Conservation (phyloP, 1,139 yeast genomes). For the Scheffersomyces quercinus region DNA sequence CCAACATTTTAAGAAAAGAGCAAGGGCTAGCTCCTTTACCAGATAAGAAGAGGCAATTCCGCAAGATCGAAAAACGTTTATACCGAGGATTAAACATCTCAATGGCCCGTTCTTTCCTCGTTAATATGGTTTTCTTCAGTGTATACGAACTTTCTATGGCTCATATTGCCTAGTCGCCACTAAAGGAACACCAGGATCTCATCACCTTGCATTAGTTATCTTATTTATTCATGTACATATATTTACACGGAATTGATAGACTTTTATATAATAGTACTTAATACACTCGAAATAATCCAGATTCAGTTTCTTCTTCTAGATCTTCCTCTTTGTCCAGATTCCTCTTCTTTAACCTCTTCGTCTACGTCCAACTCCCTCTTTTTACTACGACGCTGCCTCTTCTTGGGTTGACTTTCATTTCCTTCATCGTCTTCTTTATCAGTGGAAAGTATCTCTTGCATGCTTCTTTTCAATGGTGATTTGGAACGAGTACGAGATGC, state of each 20-base stretch:
- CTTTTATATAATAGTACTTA: neutral
- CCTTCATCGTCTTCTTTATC: slow-evolving; percentile 17
- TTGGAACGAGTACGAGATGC: slow-evolving; percentile 44
- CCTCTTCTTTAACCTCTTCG: slow-evolving; percentile 8
- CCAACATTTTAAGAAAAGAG: slow-evolving; percentile 56
- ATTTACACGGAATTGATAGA: neutral
- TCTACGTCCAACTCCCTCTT: slow-evolving; percentile 2
- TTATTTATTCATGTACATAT: slow-evolving; percentile 2
- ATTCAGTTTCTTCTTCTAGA: slow-evolving; percentile 9
- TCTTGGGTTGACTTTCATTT: slow-evolving; percentile 14
- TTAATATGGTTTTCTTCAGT: slow-evolving; percentile 76
- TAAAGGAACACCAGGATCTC: neutral
- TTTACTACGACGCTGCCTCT: slow-evolving; percentile 13
- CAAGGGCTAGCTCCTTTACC: slow-evolving; percentile 44
- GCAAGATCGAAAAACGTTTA: slow-evolving; percentile 46
- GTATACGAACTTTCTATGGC: slow-evolving; percentile 68
- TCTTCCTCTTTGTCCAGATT: slow-evolving; percentile 11
- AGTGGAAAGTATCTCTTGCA: slow-evolving; percentile 27
- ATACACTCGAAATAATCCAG: neutral
- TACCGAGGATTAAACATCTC: slow-evolving; percentile 81
- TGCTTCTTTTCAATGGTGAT: slow-evolving; percentile 40
- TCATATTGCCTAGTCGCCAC: slow-evolving; percentile 31
- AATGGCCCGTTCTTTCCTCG: slow-evolving; percentile 65
- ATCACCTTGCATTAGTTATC: neutral
- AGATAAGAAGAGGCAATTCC: slow-evolving; percentile 28